Evolutionary conservation across 2,329 filamentous ascomycete genomes (phyloP), one percentile per base, ranked within the genome.

Genomic region (Cladosporium cucumerinum): DNA sequence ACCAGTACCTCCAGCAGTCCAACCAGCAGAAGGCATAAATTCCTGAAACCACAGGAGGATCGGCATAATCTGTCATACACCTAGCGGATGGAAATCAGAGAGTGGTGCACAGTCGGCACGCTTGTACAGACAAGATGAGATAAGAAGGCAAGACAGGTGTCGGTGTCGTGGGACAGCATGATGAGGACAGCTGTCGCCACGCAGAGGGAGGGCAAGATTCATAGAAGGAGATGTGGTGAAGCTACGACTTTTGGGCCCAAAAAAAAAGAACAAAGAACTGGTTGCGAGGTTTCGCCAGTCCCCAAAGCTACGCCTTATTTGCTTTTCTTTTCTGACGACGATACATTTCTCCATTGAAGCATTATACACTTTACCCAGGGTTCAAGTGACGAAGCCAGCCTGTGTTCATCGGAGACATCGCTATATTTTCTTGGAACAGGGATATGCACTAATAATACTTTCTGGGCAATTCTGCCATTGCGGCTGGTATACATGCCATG

Each of bases 1-100:
- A 94, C 85, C 89, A 93, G 80, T 96, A 95, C 83, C 78, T 96
- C 72, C 88, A 94, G 82, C 81, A 84, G 77, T n/a, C 36, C 39
- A 79, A 84, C 60, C 65, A 71, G 65, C 68, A 73, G 66, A 75
- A 73, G 70, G 69, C 70, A 67, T 73, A 70, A 66, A 62, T 52
- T 21, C 3, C 23, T 32, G 48, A 21, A 49, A 62, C 26, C 26
- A 43, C 34, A 16, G 59, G 52, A 11, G 52, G 63, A 16, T 1
- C 14, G 16, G 55, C 32, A 46, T 46, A 46, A 36, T 54, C 32
- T 21, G 18, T 30, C 18, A 30, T 21, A 30, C 51, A 32, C 10
- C 2, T n/a, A 54, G 26, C 14, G 18, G 51, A n/a, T n/a, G 14
- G 12, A 8, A 54, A 32, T 28, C 12, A 5, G 12, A 16, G 48